Base-by-base conservation (phyloP, 805 yeast species). In the Yamadazyma akitaensis region DNA sequence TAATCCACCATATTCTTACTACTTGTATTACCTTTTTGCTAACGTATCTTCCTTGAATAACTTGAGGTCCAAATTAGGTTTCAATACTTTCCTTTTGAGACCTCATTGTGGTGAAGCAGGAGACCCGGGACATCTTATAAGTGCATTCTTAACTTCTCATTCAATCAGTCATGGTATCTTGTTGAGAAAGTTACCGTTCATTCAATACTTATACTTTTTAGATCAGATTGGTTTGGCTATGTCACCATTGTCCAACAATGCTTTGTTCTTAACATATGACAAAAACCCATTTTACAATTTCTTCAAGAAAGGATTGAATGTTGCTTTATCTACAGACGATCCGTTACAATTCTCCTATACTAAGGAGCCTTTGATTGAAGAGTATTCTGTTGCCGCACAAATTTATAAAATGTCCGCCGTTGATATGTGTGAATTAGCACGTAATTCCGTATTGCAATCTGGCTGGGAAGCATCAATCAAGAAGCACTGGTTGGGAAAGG, bases 71-170 rank as follows among this genome's bases (percentile, higher is more conserved):
- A 75, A 72, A 48, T 77, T 91, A 48, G 85, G 87, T 0, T 86
- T 81, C 67, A 91, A 87, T 63, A 91, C 97, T 0, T 84, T 94
- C 67, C 95, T 89, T n/a, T 72, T 94, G 57, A 80, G 99, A 59
- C 99, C 99, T 3, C 99, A 94, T 65, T 88, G 96, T 56, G 99
- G 99, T 53, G 99, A 94, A 67, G 99, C 99, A n/a, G 99, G 99
- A 50, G 99, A 94, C 61, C 97, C 98, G 1, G 98, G 94, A 60
- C 99, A 94, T 71, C 75, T 95, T 60, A 88, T 91, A 38, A 79
- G 91, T 42, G 91, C 99, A 1, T 94, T 86, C 59, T 68, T 94
- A 58, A 81, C 94, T 1, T 83, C 97, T 1, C 95, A 92, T 60
- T 88, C 96, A 43, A 94, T 94, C 50, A 88, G 96, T 11, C 99